phyloP scores from a whole-genome alignment of 352 stramenopile species.

The Sclerospora graminicola region DNA sequence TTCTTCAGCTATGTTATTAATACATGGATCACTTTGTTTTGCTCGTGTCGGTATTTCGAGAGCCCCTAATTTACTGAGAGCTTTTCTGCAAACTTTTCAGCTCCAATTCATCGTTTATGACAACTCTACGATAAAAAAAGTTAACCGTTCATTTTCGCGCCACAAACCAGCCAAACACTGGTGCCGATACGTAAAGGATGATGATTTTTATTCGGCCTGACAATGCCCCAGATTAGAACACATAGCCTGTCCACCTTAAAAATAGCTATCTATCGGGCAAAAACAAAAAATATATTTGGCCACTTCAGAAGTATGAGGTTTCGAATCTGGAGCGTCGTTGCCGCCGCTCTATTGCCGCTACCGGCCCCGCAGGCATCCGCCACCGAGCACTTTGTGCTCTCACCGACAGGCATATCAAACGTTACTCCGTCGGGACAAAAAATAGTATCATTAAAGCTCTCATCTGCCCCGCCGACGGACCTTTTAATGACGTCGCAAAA shows the following conservation, averaged over 20 bases:
- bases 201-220: too few relatives aligned
- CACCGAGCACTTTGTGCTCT: slow-evolving; percentile 22
- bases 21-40: too few relatives aligned
- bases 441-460: slow-evolving; percentile 14
- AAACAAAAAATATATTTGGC: slow-evolving; percentile 3
- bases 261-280: slow-evolving; percentile 3
- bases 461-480: slow-evolving; percentile 7
- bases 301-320: slow-evolving; percentile 5
- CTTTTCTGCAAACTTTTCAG: too few relatives aligned
- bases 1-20: too few relatives aligned
- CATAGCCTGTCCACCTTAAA: slow-evolving; percentile 7
- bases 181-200: too few relatives aligned
- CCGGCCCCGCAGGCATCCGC: slow-evolving; percentile 1
- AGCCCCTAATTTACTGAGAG: too few relatives aligned
- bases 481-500: slow-evolving; percentile 4
- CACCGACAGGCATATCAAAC: slow-evolving; percentile 8
- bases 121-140: too few relatives aligned
- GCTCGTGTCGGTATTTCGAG: too few relatives aligned
- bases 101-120: too few relatives aligned
- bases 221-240: too few relatives aligned
- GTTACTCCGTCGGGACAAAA: slow-evolving; percentile 3
- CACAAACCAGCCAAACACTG: too few relatives aligned
- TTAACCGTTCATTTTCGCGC: too few relatives aligned
- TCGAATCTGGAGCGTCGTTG: not conserved
- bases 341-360: slow-evolving; percentile 3